Conservation (phyloP, 805 yeast genomes). For the Ogataea neopini region DNA sequence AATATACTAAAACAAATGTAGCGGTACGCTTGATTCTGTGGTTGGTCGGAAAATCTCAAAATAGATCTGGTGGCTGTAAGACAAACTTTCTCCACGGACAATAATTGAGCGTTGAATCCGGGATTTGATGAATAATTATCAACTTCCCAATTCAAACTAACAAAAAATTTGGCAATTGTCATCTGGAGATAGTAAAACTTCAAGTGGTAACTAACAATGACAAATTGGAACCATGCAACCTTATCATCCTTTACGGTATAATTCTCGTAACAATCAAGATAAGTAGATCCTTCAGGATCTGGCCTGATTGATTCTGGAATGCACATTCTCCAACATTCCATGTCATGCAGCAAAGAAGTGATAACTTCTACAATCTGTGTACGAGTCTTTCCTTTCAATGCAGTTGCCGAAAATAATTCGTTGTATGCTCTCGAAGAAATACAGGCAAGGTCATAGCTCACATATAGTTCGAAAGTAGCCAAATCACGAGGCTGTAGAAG, state of each 20-base stretch:
- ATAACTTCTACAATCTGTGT: slow-evolving; percentile 19
- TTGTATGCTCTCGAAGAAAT: slow-evolving; percentile 30
- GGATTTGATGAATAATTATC: slow-evolving; percentile 7
- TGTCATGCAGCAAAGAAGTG: slow-evolving; percentile 21
- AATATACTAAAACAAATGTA: slow-evolving; percentile 27
- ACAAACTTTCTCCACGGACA: slow-evolving; percentile 17
- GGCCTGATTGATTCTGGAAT: slow-evolving; percentile 32
- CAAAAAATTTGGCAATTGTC: slow-evolving; percentile 29
- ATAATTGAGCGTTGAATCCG: slow-evolving; percentile 2
- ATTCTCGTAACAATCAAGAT: slow-evolving; percentile 10
- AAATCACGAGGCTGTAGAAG: not conserved
- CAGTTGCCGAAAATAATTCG: slow-evolving; percentile 32
- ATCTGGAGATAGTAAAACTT: slow-evolving; percentile 31
- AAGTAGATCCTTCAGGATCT: slow-evolving; percentile 7
- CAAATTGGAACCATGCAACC: slow-evolving; percentile 10
- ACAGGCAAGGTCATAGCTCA: slow-evolving; percentile 26
- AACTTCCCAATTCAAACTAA: slow-evolving; percentile 15
- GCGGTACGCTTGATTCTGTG: slow-evolving; percentile 15
- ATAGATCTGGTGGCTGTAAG: slow-evolving; percentile 31
- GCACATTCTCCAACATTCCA: slow-evolving; percentile 31
- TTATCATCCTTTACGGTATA: not conserved
- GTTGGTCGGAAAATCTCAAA: slow-evolving; percentile 19
- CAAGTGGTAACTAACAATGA: slow-evolving; percentile 22
- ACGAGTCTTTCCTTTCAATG: slow-evolving; percentile 22
- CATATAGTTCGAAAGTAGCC: slow-evolving; percentile 14